A percentile compares a stretch with the other conserved stretches of the same genome.
Conservation (phyloP, 768 basidiomycete genomes). For the Phaeotremella skinneri region DNA sequence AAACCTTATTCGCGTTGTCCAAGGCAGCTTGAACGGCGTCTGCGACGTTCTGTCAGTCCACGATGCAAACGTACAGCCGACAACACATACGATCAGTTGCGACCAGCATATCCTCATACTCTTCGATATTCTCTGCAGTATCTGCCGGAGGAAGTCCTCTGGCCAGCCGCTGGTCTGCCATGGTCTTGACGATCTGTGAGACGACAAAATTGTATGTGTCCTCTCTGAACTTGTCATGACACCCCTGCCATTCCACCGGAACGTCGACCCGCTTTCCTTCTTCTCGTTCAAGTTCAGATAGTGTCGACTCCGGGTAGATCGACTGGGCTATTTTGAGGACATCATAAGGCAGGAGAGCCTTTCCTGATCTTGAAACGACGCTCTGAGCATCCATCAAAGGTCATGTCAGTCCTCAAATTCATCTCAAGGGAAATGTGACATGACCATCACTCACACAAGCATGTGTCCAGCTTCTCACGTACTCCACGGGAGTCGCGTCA, state of each 20-base stretch:
- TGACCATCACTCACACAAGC: slow-evolving; percentile 67
- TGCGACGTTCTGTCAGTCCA: slow-evolving; percentile 14
- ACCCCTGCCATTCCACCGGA: slow-evolving; percentile 53
- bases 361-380: slow-evolving; percentile 60
- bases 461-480: slow-evolving; percentile 80
- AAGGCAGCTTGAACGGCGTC: slow-evolving; percentile 64
- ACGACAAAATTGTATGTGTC: slow-evolving; percentile 63
- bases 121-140: slow-evolving; percentile 62
- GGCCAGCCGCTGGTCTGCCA: slow-evolving; percentile 66
- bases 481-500: slow-evolving; percentile 89
- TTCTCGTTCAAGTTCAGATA: slow-evolving; percentile 2
- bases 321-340: slow-evolving; percentile 64
- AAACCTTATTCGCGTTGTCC: slow-evolving; percentile 89
- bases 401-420: not conserved
- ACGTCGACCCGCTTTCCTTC: slow-evolving; percentile 55
- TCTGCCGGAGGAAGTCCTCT: slow-evolving; percentile 79
- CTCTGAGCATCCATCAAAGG: slow-evolving; percentile 56
- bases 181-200: slow-evolving; percentile 63
- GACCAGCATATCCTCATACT: slow-evolving; percentile 70
- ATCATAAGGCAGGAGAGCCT: slow-evolving; percentile 79
- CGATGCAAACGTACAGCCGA: slow-evolving; percentile 1
- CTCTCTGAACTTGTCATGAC: slow-evolving; percentile 48
- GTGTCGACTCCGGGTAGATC: slow-evolving; percentile 37
- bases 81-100: slow-evolving; percentile 64
- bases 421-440: not conserved